Evolutionary conservation across 345 rosid genomes (phyloP), one percentile per base, ranked within the genome.

Genomic region (Gynandropsis gynandra): DNA sequence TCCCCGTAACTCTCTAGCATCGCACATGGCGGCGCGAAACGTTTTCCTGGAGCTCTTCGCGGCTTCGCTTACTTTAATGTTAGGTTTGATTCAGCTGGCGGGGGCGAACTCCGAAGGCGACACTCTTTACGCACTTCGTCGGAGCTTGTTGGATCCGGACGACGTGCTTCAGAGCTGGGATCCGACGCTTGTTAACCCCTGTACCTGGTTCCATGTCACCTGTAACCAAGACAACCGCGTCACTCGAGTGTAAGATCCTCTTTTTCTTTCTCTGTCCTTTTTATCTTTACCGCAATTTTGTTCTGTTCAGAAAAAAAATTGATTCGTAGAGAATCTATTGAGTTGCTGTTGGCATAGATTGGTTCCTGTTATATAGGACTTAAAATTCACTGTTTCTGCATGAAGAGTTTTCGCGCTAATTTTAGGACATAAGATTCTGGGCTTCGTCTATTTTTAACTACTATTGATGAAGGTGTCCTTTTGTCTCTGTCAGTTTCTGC

Each of bases 181-280:
- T 79, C 89, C 92, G 5, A 72, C 87, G 12, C 87, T 87, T 69
- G 96, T 87, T 51, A 77, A 76, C 72, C 93, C 93, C 58, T 87
- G 93, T 75, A 87, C 95, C 36, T 87, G 95, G 93, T 83, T 87
- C 52, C 93, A 83, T 69, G 73, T 87, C 51, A 63, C 80, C 36
- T 87, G 96, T 61, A 85, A 87, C 71, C 68, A 80, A 59, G 66
- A 61, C 69, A 79, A 48, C 53, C 84, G 64, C 61, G 95, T 87
- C 46, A 74, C 95, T 14, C 68, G 97, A 54, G 36, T 88, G 97
- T 88, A 74, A 45, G 58, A 10, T 4, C 15, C 29, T 34, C 31
- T 47, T 29, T 35, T 21, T 35, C 9, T 16, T 5, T 4, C 37
- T n/a, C 14, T 7, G 1, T 18, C 14, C 39, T 8, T 18, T 3